phyloP scores from a whole-genome alignment of 2,329 filamentous ascomycete species.

The Cladophialophora carrionii region DNA sequence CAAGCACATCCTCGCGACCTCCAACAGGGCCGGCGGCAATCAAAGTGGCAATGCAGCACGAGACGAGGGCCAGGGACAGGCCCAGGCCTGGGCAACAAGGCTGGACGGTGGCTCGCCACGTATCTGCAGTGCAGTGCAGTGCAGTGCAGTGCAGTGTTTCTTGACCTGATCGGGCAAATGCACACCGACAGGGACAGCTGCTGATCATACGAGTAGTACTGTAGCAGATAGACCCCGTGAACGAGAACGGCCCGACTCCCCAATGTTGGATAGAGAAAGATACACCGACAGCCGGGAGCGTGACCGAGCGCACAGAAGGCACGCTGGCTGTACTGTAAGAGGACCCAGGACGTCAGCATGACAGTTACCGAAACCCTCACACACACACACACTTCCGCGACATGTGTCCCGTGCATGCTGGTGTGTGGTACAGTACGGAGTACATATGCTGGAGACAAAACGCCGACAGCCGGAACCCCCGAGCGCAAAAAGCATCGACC shows the following conservation, averaged over 20 bases:
- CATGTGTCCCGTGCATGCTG: not conserved
- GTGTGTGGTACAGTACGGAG: not conserved
- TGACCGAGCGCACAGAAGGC: not conserved
- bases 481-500: no score
- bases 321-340: not conserved
- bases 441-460: not conserved
- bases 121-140: slow-evolving; percentile 10
- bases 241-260: slow-evolving; percentile 1
- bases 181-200: not conserved
- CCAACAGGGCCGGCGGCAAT: not conserved
- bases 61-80: not conserved
- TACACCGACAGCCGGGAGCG: slow-evolving; percentile 3
- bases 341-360: not conserved
- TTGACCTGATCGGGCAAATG: slow-evolving; percentile 24
- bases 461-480: no score
- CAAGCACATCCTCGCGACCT: not conserved
- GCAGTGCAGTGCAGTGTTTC: slow-evolving; percentile 16
- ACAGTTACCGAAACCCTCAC: not conserved
- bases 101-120: not conserved
- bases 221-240: not conserved
- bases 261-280: not conserved
- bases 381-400: not conserved
- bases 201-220: not conserved
- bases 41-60: not conserved
- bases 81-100: not conserved